Evolutionary conservation across 1,284 basidiomycete genomes (phyloP).

Genomic region (Fomitopsis schrenkii): DNA sequence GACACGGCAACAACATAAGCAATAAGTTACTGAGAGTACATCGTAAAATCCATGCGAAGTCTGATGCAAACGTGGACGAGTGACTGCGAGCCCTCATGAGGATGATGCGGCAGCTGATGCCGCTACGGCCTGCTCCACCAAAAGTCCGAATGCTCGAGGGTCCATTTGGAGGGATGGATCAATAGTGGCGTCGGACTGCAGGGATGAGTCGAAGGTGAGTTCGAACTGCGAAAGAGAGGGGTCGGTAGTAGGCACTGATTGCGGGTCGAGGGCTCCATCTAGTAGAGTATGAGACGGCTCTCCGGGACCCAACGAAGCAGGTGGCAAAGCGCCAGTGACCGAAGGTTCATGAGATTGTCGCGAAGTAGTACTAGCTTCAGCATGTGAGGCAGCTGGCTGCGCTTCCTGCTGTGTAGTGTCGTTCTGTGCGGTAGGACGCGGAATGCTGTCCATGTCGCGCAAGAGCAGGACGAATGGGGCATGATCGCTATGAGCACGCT

Average conservation of each 20-base stretch:
- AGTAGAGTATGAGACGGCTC: neutral
- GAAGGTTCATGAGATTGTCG: neutral
- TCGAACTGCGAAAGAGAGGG: neutral
- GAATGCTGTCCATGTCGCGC: slow-evolving; percentile 13
- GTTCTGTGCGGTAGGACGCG: neutral
- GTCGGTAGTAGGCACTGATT: neutral
- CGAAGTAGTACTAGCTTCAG: neutral
- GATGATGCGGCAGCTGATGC: neutral
- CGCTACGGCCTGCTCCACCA: neutral
- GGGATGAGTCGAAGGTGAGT: too few species aligned
- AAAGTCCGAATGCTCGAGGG: neutral
- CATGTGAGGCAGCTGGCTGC: neutral
- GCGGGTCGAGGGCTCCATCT: neutral
- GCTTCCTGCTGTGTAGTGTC: neutral
- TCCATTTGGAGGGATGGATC: neutral
- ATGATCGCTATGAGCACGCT: slow-evolving; percentile 24
- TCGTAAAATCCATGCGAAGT: too few species aligned
- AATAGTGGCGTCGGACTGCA: neutral
- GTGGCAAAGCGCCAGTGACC: neutral
- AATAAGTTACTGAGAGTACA: neutral
- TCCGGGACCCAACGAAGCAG: neutral
- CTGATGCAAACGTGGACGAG: neutral
- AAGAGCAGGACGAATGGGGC: slow-evolving; percentile 19
- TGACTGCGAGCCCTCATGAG: neutral
- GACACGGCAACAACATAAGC: neutral